Evolutionary conservation across 2,329 filamentous ascomycete species (phyloP).

Genomic region (Aspergillus bombycis): DNA sequence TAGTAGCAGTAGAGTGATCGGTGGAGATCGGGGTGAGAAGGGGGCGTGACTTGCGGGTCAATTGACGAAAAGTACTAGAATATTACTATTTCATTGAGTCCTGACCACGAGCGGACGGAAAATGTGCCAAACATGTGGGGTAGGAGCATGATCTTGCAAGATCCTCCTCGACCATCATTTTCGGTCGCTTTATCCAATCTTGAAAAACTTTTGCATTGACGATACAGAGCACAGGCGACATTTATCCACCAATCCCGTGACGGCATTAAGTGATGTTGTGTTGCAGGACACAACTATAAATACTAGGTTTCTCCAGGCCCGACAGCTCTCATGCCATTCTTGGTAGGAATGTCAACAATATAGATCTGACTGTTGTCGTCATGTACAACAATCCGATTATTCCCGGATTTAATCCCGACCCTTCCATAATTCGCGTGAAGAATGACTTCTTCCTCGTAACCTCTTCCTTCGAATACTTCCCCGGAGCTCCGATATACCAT

Average conservation of each 20-base stretch:
- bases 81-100: too few relatives aligned
- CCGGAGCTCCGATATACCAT: slow-evolving; percentile 63
- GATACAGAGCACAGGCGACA: not conserved
- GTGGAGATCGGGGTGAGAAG: too few relatives aligned
- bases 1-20: too few relatives aligned
- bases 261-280: not conserved
- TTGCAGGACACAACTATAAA: not conserved
- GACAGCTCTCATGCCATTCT: not conserved
- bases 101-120: not conserved
- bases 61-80: too few relatives aligned
- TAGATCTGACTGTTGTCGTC: not conserved
- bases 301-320: not conserved
- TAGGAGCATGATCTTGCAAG: not conserved
- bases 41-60: too few relatives aligned
- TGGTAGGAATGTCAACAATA: not conserved
- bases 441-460: slow-evolving; percentile 62
- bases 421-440: slow-evolving; percentile 56
- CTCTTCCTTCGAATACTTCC: slow-evolving; percentile 66
- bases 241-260: not conserved
- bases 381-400: slow-evolving; percentile 4
- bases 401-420: slow-evolving; percentile 64
- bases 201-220: not conserved
- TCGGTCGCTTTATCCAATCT: not conserved
- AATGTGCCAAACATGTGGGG: not conserved
- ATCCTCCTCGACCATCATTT: not conserved